Conservation (phyloP, 2,329 filamentous ascomycete species). For the Colletotrichum sp. region DNA sequence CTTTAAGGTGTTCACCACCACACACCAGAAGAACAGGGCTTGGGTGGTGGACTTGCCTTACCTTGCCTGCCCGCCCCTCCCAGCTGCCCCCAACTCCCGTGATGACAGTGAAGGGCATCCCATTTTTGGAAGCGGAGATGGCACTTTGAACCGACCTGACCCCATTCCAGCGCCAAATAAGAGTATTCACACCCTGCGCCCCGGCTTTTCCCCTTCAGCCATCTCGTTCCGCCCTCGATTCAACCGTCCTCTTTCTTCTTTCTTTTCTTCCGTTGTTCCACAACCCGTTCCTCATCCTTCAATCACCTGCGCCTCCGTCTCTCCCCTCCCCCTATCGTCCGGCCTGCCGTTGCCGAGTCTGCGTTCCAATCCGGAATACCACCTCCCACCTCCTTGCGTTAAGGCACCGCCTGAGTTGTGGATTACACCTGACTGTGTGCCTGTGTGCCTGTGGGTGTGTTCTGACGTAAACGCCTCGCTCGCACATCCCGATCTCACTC, state of each 20-base stretch:
- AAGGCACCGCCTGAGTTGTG: neutral
- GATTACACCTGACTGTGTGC: neutral
- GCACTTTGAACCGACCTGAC: constrained; percentile 3
- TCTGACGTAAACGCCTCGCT: constrained; percentile 11
- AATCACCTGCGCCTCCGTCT: neutral
- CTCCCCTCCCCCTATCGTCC: neutral
- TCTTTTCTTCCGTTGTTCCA: neutral
- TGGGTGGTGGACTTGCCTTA: neutral
- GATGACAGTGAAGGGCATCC: neutral
- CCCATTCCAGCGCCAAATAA: constrained; percentile 13
- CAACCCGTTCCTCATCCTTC: neutral
- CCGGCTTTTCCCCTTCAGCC: constrained; percentile 6
- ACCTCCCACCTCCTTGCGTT: neutral
- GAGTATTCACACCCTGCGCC: constrained; percentile 11
- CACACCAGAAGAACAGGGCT: neutral
- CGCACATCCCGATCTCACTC: neutral
- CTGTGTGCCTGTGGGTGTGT: neutral
- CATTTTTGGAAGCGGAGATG: constrained; percentile 13
- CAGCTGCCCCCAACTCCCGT: neutral
- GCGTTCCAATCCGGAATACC: neutral
- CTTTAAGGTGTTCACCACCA: neutral
- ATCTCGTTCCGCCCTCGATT: constrained; percentile 3
- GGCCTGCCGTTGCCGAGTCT: neutral
- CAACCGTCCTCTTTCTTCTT: neutral
- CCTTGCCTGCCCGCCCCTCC: neutral